Evolutionary conservation across 164 flowering plant species (phyloP), one percentile per base, ranked within the genome.

Genomic region (Vitis amurensis): DNA sequence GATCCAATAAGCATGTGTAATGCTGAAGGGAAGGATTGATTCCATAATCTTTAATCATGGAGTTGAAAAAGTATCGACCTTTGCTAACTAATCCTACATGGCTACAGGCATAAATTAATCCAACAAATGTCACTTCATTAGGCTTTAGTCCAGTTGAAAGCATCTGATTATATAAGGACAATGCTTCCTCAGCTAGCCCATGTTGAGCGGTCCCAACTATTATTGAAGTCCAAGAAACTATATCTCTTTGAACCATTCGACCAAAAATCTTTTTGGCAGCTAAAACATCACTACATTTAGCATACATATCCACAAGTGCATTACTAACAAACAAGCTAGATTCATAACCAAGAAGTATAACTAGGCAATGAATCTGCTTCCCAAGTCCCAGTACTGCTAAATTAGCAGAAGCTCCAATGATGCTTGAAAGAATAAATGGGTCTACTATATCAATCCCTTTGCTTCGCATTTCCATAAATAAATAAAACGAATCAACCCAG

Each of bases 141-240:
- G 97, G 98, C 69, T 80, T 80, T 31, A 86, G 50, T 68, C 93
- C 89, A 57, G 74, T 73, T 6, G 50, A 68, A 75, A 86, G 68
- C 98, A 92, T 90, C 65, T 80, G 76, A 68, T 87, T 84, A 74
- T 88, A 90, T 47, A 90, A 67, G 16, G 69, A 69, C 61, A 92
- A 75, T 64, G 97, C 92, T 71, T 88, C 90, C 71, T 75, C 63
- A 4, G 89, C 96, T 76, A 37, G 79, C n/a, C 97, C 98, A 71
- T 92, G 97, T 61, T 90, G 97, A 65, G 97, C 97, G 17, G 72
- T 64, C 31, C 97, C 98, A 56, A 92, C 92, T 30, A 94, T 90
- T n/a, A 94, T 84, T 0, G 93, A 88, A 52, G 98, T 92, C 97
- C 97, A 92, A 59, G 97, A 86, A 63, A 91, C 86, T 4, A 94